Percentiles rank a stretch among this genome's conserved stretches.
phyloP scores from a whole-genome alignment of 2,329 filamentous ascomycete genomes.

The Ophiostoma himal-ulmi region DNA sequence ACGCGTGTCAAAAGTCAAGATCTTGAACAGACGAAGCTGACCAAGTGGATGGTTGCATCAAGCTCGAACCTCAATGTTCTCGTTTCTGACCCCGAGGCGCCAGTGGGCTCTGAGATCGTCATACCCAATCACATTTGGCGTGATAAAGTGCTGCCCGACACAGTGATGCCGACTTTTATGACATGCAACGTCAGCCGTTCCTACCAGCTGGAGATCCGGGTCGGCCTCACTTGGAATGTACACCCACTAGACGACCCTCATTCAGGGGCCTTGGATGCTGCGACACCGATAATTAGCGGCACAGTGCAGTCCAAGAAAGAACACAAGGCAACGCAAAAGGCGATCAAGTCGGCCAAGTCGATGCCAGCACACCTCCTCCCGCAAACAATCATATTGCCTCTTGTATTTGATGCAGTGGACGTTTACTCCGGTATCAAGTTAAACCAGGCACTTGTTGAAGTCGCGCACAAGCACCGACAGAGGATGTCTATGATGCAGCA shows the following conservation, averaged over 20 bases:
- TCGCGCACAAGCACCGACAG: constrained; percentile 37
- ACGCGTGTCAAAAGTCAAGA: constrained; percentile 77
- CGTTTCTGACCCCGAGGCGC: constrained; percentile 53
- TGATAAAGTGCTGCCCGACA: constrained; percentile 67
- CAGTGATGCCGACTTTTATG: constrained; percentile 77
- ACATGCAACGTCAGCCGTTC: constrained; percentile 79
- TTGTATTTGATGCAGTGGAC: constrained; percentile 67
- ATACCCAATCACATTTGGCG: constrained; percentile 70
- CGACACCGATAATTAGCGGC: neutral
- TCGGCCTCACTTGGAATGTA: constrained; percentile 71
- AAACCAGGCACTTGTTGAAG: constrained; percentile 66
- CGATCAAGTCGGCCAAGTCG: constrained; percentile 32
- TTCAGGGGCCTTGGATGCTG: neutral
- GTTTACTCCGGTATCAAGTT: constrained; percentile 86
- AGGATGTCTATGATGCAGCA: constrained; percentile 14
- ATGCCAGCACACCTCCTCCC: constrained; percentile 36
- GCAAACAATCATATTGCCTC: constrained; percentile 72
- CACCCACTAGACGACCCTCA: constrained; percentile 33
- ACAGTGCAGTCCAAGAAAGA: constrained; percentile 19
- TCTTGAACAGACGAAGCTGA: constrained; percentile 61
- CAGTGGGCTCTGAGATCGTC: constrained; percentile 61
- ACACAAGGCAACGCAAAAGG: constrained; percentile 31
- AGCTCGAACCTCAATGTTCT: constrained; percentile 65
- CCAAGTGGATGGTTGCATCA: constrained; percentile 69
- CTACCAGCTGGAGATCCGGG: constrained; percentile 77